Conservation (phyloP, 768 basidiomycete genomes). For the Hericium alpestre region DNA sequence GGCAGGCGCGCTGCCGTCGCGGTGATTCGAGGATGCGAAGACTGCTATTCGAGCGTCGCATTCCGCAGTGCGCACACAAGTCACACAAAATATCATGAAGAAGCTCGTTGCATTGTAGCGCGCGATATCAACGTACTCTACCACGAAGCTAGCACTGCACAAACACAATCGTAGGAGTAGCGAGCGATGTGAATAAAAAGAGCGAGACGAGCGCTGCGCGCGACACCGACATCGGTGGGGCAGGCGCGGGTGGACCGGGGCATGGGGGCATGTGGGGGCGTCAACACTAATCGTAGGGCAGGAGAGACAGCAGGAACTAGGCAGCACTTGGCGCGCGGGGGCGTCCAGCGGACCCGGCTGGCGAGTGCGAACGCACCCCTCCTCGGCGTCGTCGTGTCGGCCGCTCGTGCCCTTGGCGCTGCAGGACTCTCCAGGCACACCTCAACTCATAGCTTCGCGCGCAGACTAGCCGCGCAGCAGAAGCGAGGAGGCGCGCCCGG, state of each 20-base stretch:
- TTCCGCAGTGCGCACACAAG: not conserved
- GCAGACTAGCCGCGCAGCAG: conserved; percentile 13
- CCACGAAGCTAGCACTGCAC: not conserved
- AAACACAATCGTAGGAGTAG: not conserved
- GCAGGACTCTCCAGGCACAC: conserved; percentile 1
- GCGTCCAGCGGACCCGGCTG: conserved; percentile 12
- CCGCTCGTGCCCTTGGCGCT: not conserved
- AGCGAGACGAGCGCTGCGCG: not conserved
- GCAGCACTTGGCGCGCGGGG: not conserved
- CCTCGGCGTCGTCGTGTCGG: not conserved
- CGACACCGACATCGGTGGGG: not conserved
- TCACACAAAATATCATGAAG: not conserved
- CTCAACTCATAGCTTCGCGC: conserved; percentile 13
- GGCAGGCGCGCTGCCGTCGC: no score
- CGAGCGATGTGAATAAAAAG: not conserved
- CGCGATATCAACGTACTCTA: not conserved
- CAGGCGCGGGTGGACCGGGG: not conserved
- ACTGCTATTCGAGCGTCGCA: no score
- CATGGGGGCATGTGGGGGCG: not conserved
- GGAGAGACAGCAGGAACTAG: not conserved
- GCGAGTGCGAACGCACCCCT: conserved; percentile 12
- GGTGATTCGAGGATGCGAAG: no score
- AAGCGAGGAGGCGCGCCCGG: conserved; percentile 10
- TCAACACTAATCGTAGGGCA: not conserved
- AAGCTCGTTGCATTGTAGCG: not conserved